These are phyloP conservation scores for Rhizoclosmatium globosum DNA, from an alignment of 192 early-diverging fungal genomes.

Conservation along the genomic window DNA sequence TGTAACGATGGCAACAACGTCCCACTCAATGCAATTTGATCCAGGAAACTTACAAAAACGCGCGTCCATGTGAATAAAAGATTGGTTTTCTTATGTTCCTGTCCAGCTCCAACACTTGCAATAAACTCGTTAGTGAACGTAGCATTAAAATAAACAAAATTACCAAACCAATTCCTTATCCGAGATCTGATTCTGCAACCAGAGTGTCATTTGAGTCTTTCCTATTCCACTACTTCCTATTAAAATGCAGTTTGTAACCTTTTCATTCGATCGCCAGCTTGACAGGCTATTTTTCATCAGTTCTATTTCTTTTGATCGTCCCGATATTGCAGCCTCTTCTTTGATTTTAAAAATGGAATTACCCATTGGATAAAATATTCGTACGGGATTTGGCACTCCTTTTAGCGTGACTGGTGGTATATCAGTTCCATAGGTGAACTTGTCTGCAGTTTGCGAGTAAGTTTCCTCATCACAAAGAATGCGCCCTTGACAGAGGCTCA, in stretches of 20 bases:
- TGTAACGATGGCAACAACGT: not conserved
- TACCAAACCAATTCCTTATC: constrained; percentile 3
- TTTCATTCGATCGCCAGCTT: not conserved
- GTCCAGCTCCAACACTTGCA: not conserved
- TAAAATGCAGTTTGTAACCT: not conserved
- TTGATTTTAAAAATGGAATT: not conserved
- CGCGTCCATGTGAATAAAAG: not conserved
- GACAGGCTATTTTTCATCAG: not conserved
- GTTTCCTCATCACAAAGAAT: constrained; percentile 25
- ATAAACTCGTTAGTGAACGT: not conserved
- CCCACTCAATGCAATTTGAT: not conserved
- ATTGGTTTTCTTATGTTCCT: constrained; percentile 4
- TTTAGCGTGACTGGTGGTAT: constrained; percentile 22
- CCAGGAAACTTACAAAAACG: not conserved
- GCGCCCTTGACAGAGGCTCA: constrained; percentile 1
- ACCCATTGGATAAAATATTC: constrained; percentile 6
- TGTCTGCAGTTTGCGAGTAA: constrained; percentile 7
- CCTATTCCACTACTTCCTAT: not conserved
- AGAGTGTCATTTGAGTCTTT: not conserved
- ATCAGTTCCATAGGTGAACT: not conserved
- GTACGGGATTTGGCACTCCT: not conserved
- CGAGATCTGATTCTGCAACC: not conserved
- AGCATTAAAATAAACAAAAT: not conserved
- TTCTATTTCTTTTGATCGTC: constrained; percentile 6
- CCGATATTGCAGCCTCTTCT: not conserved